Evolutionary conservation across 768 basidiomycete species (phyloP).

Genomic region (Podaxis sp.): DNA sequence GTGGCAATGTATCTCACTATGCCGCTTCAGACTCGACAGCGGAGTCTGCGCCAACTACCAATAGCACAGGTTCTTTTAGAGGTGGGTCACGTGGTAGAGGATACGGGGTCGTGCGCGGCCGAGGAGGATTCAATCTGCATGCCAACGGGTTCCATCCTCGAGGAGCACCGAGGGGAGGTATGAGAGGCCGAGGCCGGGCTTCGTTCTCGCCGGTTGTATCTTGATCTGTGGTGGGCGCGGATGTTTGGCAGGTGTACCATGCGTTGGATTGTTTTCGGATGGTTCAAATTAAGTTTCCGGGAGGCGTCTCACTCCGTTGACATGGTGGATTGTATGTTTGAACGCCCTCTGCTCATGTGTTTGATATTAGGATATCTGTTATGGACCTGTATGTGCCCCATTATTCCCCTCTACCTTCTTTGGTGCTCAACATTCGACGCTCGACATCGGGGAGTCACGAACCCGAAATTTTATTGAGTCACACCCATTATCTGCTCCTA

Average conservation of each 20-base stretch:
- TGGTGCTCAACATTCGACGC: no score
- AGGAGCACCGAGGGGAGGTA: conserved; percentile 31
- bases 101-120: conserved; percentile 1
- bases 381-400: background rate
- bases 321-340: background rate
- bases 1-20: background rate
- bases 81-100: conserved; percentile 7
- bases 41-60: background rate
- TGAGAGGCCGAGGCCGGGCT: conserved; percentile 41
- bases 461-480: no score
- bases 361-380: background rate
- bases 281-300: background rate
- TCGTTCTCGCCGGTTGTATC: conserved; percentile 20
- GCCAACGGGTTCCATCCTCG: conserved; percentile 27
- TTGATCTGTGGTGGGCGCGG: background rate
- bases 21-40: conserved; percentile 8
- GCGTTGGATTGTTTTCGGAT: background rate
- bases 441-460: no score
- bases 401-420: no score
- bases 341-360: no score
- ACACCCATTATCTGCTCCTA: no score
- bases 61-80: background rate
- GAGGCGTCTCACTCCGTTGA: background rate
- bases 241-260: background rate
- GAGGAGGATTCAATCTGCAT: conserved; percentile 11